Base-by-base conservation (phyloP, 371 early-diverging fungal species). In the Mucor velutinosus region DNA sequence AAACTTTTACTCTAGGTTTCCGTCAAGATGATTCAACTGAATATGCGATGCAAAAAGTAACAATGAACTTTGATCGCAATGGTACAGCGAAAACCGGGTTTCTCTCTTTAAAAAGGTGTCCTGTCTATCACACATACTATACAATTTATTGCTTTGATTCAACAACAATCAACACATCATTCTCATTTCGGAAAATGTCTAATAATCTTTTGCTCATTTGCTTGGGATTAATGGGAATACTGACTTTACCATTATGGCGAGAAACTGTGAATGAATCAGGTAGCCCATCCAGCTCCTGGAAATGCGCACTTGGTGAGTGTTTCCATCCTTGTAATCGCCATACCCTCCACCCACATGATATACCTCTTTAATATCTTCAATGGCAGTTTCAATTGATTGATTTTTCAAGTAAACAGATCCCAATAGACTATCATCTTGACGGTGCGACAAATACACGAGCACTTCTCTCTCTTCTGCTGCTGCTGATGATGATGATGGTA, bases 201-300 rank as follows among this genome's bases (percentile, higher is more conserved):
- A 84, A 71, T 4, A 84, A 66, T 35, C 69, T 74, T 64, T 86
- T 84, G 58, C 49, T 72, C 76, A 86, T 84, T 70, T 91, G 91
- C 69, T 89, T 90, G 19, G 79, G 67, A 67, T 79, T 86, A 56
- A 91, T 79, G 10, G 91, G 91, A 49, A 91, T 84, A 12, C 74
- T 77, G 51, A 85, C 77, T 64, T 87, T 82, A 51, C 91, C 90
- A 51, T 89, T 91, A 66, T 85, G 81, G 21, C 89, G 80, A 1
- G 86, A 76, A 10, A 91, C 19, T 0, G 70, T 67, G 62, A 90
- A 88, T 8, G 72, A 57, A 2, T 66, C 74, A 0, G 91, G 90
- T 7, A 90, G 62, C 14, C 80, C 84, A 67, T 89, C 91, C 32
- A 91, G 72, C 70, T 91, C 91, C 77, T 86, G 49, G 12, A 45